Base-by-base conservation (phyloP, 768 basidiomycete species). In the Flagelloscypha sp. region DNA sequence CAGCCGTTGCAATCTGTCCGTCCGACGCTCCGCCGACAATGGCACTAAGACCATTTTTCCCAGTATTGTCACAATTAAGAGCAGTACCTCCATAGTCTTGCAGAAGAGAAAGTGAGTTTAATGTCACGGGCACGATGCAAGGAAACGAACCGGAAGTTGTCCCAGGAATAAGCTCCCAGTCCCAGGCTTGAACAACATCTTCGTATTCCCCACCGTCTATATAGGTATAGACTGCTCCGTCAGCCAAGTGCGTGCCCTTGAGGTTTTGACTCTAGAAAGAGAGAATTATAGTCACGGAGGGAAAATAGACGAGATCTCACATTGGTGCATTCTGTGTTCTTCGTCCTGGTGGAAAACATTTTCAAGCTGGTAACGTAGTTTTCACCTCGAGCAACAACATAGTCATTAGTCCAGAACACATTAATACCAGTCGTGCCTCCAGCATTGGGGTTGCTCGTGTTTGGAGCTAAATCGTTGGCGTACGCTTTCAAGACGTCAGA, bases 151-250 rank as follows among this genome's bases (percentile, higher is more conserved):
- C n/a, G n/a, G n/a, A n/a, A 2, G 83, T 84, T 22, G 63, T 83
- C 0, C 83, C 82, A 6, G 83, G 82, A 30, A 85, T 74, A 6
- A 81, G 65, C 44, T 82, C 74, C 83, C 83, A 85, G 53, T 85
- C 79, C 81, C 80, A 81, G 2, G 74, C 63, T 2, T 72, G 80
- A 3, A 72, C 57, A 21, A 84, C 83, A 46, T 83, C 79, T 48
- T 80, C 76, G 49, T 84, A 84, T 52, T 84, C 82, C 44, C 72
- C 59, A 9, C 82, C 83, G 31, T 57, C 55, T 16, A 78, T 47
- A 52, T 83, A 82, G 0, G 75, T 83, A 51, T 77, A 74, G 7
- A 75, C 51, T 0, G 68, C 66, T 3, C 81, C 82, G 36, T 82
- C 77, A 4, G 78, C 65, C 7, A 85, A 61, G 47, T 85, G 82